Conservation (phyloP, 2,329 filamentous ascomycete genomes). For the Ophiostoma montium region DNA sequence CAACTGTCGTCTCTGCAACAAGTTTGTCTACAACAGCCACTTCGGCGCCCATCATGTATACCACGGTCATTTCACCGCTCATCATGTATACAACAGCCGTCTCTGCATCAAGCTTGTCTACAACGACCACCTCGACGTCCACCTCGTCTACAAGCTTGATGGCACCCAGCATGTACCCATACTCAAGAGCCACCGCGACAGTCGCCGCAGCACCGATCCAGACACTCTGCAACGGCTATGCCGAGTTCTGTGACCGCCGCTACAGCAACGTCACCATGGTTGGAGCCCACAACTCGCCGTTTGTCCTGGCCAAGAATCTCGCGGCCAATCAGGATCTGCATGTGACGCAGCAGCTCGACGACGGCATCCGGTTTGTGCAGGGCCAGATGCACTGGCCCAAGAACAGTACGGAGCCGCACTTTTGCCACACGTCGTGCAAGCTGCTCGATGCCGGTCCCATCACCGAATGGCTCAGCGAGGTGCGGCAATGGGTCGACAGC, state of each 20-base stretch:
- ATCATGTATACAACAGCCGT: no score
- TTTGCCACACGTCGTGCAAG: slow-evolving; percentile 76
- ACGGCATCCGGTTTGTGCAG: slow-evolving; percentile 55
- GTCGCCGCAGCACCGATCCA: neutral
- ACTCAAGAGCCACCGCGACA: neutral
- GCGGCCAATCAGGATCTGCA: slow-evolving; percentile 60
- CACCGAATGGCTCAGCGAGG: slow-evolving; percentile 53
- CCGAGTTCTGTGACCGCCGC: slow-evolving; percentile 60
- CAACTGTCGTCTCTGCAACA: no score
- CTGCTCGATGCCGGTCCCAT: slow-evolving; percentile 71
- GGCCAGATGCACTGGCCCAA: slow-evolving; percentile 46
- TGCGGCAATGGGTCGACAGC: slow-evolving; percentile 55
- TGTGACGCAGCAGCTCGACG: slow-evolving; percentile 60
- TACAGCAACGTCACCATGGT: slow-evolving; percentile 75
- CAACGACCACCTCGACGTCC: neutral
- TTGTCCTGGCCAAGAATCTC: slow-evolving; percentile 53
- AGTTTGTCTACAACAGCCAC: no score
- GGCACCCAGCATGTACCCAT: no score
- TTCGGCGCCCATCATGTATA: no score
- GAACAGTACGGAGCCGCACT: slow-evolving; percentile 37
- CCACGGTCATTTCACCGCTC: no score
- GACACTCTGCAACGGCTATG: slow-evolving; percentile 58
- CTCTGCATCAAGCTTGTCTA: neutral
- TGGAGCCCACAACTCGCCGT: slow-evolving; percentile 70
- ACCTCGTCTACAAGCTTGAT: no score